Base-by-base conservation (phyloP, 2,329 filamentous ascomycete species). In the Fusarium sp. region DNA sequence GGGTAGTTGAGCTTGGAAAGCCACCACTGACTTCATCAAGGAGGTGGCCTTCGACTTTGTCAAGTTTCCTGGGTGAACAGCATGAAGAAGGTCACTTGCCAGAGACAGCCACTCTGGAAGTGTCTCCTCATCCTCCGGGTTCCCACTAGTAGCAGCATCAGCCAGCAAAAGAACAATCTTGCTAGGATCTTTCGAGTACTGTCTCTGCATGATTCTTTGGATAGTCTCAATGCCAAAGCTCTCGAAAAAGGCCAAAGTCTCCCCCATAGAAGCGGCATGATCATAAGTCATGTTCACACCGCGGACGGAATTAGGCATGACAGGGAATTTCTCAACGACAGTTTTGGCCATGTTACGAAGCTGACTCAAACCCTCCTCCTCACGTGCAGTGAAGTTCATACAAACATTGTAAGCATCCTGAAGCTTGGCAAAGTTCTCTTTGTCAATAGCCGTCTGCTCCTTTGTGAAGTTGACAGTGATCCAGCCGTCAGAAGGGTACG, bases 391-490 rank as follows among this genome's bases (percentile, higher is more conserved):
- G 74, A 90, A 86, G 71, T 93, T 83, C 77, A 91, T 85, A 74
- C 91, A 93, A 39, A 90, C 85, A 64, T 87, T 79, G 72, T 92
- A 93, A 1, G 84, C 86, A 46, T 84, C 79, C 75, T 90, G 87
- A 74, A 93, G 79, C 77, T 90, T 90, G 64, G 86, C 79, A 73
- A 92, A 92, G 74, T 91, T 93, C 31, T 85, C 77, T 72, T 87
- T 82, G 60, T 90, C 88, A 2, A 81, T 60, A 6, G 37, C 79
- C 3, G 81, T 82, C 37, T 82, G 79, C 12, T 79, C 74, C 3
- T 77, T 52, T 2, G 64, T 65, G 9, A 70, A 21, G 41, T 55
- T 56, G 28, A 67, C 66, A 0, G 68, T 66, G 54, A 64, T 60
- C 55, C 53, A 69, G 19, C 61, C 52, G 1, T 86, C 92, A 89